These are phyloP conservation scores for Parastagonospora nodorum DNA, from an alignment of 2,329 filamentous ascomycete species.

Conservation along the genomic window DNA sequence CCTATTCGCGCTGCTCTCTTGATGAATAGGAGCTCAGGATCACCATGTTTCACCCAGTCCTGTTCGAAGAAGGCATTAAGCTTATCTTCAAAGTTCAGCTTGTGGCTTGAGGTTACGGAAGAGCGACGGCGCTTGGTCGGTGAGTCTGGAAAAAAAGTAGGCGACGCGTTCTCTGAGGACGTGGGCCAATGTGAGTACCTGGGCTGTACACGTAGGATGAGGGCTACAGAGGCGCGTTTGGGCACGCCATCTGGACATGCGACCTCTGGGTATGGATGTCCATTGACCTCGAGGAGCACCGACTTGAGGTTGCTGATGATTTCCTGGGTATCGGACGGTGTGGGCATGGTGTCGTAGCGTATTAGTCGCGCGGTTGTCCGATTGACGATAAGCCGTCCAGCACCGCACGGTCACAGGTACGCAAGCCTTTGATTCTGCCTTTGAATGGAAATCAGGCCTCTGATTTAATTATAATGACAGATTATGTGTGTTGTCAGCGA, in stretches of 20 bases:
- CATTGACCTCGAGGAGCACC: conserved; percentile 50
- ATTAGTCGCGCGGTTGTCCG: not conserved
- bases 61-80: conserved; percentile 66
- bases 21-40: conserved; percentile 73
- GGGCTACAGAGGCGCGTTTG: conserved; percentile 68
- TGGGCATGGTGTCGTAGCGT: conserved; percentile 19
- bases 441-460: too few relatives aligned
- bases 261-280: conserved; percentile 56
- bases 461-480: too few relatives aligned
- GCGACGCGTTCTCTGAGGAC: conserved; percentile 22
- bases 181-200: conserved; percentile 60
- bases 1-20: conserved; percentile 68
- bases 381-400: too few relatives aligned
- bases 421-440: too few relatives aligned
- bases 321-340: conserved; percentile 23
- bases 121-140: conserved; percentile 31
- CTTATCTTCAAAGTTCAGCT: conserved; percentile 46
- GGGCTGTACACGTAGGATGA: conserved; percentile 67
- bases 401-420: too few relatives aligned
- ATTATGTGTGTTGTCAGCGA: too few relatives aligned
- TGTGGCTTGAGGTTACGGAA: conserved; percentile 30
- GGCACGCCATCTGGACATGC: conserved; percentile 56
- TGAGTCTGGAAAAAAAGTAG: conserved; percentile 16
- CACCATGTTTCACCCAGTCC: conserved; percentile 68
- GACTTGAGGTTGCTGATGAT: conserved; percentile 49